These are phyloP conservation scores for Protomyces pachydermus DNA, from an alignment of 1,139 yeast species.

Conservation along the genomic window DNA sequence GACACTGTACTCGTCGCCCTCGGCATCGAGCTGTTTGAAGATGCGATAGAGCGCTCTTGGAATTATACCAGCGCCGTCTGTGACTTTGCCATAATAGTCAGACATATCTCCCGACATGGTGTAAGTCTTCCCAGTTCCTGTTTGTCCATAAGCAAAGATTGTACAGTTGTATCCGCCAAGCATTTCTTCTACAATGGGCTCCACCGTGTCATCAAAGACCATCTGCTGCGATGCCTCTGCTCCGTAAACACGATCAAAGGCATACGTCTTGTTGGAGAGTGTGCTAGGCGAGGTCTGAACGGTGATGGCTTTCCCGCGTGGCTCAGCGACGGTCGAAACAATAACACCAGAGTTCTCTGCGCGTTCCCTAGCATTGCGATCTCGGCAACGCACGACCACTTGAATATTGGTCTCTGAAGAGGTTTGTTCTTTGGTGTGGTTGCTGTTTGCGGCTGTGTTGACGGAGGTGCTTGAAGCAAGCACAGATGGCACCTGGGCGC, in stretches of 20 bases:
- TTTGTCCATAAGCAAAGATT: slow-evolving; percentile 81
- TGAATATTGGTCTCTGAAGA: slow-evolving; percentile 49
- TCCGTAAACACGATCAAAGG: slow-evolving; percentile 67
- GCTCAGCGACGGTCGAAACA: slow-evolving; percentile 40
- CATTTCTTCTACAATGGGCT: slow-evolving; percentile 52
- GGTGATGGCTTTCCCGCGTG: slow-evolving; percentile 35
- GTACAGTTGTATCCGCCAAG: slow-evolving; percentile 57
- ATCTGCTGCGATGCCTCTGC: slow-evolving; percentile 64
- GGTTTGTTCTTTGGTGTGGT: background rate
- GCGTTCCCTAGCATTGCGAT: slow-evolving; percentile 67
- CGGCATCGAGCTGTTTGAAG: slow-evolving; percentile 45
- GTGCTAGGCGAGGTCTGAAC: slow-evolving; percentile 38
- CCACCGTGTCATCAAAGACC: slow-evolving; percentile 56
- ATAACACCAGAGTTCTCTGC: slow-evolving; percentile 68
- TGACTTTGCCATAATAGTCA: slow-evolving; percentile 30
- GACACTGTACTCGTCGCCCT: slow-evolving; percentile 52
- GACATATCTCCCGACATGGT: slow-evolving; percentile 74
- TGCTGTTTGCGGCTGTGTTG: background rate
- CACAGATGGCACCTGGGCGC: background rate
- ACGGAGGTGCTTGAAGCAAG: background rate
- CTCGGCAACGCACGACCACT: slow-evolving; percentile 86
- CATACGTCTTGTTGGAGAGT: slow-evolving; percentile 48
- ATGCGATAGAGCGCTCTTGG: slow-evolving; percentile 58
- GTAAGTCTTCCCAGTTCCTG: slow-evolving; percentile 82
- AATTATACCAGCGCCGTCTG: slow-evolving; percentile 56